Evolutionary conservation across 768 basidiomycete species (phyloP), one percentile per base, ranked within the genome.

Genomic region (Kwoniella dejecticola): DNA sequence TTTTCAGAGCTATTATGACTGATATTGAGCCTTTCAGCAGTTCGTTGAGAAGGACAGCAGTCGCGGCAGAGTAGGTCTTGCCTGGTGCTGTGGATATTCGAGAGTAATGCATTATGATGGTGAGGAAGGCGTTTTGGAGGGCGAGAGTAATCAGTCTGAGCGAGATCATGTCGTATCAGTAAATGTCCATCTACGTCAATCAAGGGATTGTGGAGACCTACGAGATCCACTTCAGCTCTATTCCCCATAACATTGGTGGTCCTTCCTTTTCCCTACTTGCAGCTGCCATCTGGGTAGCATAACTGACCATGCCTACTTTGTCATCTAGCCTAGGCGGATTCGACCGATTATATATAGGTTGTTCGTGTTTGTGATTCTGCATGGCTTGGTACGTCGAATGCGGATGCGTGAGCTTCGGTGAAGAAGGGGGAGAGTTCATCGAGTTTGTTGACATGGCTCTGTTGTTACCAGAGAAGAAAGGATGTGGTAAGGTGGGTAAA

Each of bases 71-170:
- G 79, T 97, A 98, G 1, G 87, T 83, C 56, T 84, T 83, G 55
- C 87, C 86, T 0, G 89, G 85, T 2, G 89, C 83, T 17, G 86
- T 85, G 10, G 89, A 88, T 53, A 90, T 87, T 66, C 93, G 87
- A 38, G 95, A 96, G 80, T 95, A 90, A 82, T 96, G 93, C 90
- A 98, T 94, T 77, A 97, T 88, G 78, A 98, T 85, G 31, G 91
- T 89, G 57, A 98, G 77, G 57, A 86, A 81, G 21, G 91, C 91
- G 81, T 97, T 97, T 81, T 98, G 94, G 52, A 92, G 84, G 50
- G 91, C 91, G 76, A 93, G 84, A 0, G 79, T 79, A 48, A 79
- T 54, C 33, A 80, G 71, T 8, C 79, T 80, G 45, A 11, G 26
- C 27, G 21, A 36, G 15, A 26, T 10, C 15, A 24, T n/a, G n/a